These are phyloP conservation scores for Backusella australiensis DNA, from an alignment of 192 early-diverging fungal species.

Conservation along the genomic window DNA sequence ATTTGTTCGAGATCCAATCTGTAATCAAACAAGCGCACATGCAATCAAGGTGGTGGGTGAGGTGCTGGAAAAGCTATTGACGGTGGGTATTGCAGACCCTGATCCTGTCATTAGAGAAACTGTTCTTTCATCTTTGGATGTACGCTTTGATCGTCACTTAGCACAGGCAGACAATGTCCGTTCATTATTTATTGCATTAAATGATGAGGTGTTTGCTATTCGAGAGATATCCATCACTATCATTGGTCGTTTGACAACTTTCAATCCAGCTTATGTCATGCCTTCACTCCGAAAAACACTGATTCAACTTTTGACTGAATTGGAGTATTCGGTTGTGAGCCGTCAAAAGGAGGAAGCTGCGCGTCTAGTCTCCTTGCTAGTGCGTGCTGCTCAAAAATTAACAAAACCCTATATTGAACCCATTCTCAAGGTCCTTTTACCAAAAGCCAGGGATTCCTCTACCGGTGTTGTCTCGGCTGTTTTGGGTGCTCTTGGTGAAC, in stretches of 20 bases:
- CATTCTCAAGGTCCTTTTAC: constrained; percentile 80
- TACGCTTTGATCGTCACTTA: constrained; percentile 85
- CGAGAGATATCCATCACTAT: constrained; percentile 79
- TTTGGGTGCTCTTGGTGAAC: constrained; percentile 77
- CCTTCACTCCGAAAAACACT: constrained; percentile 84
- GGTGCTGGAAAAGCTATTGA: constrained; percentile 85
- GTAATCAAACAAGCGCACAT: constrained; percentile 71
- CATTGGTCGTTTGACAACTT: constrained; percentile 81
- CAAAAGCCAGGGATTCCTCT: constrained; percentile 75
- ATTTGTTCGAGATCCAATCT: constrained; percentile 78
- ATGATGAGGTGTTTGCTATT: constrained; percentile 90
- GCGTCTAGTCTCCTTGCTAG: constrained; percentile 71
- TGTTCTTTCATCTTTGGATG: constrained; percentile 76
- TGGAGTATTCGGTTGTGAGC: constrained; percentile 83
- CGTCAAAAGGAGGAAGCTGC: constrained; percentile 88
- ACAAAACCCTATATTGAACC: constrained; percentile 90
- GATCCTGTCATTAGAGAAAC: constrained; percentile 75
- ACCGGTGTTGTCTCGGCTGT: constrained; percentile 79
- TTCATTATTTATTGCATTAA: constrained; percentile 81
- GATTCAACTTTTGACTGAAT: constrained; percentile 84
- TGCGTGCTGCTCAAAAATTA: constrained; percentile 73
- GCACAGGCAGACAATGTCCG: constrained; percentile 91
- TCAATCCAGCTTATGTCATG: constrained; percentile 93
- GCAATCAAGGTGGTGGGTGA: constrained; percentile 83
- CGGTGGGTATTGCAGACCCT: constrained; percentile 84